These are phyloP conservation scores for Coffea canephora DNA, from an alignment of 257 asterid species.

Conservation along the genomic window DNA sequence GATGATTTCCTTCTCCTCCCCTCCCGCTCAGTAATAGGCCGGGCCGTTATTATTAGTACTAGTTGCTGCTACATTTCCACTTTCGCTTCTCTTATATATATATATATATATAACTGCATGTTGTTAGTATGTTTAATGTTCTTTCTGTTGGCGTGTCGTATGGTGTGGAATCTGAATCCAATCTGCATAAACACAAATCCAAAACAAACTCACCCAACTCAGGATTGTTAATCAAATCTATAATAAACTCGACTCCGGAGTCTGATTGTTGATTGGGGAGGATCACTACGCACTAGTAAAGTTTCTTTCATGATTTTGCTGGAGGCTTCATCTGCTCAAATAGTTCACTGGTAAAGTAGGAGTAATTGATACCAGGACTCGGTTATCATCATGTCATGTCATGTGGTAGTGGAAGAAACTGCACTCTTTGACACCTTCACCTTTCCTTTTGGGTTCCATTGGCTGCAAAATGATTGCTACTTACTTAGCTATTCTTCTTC, in stretches of 20 bases:
- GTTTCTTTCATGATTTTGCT: background rate
- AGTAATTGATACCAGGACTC: background rate
- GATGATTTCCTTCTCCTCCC: no score
- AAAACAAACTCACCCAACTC: background rate
- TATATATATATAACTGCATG: no score
- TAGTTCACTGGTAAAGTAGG: background rate
- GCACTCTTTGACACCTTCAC: background rate
- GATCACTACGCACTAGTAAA: no score
- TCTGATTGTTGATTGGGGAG: no score
- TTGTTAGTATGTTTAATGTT: no score
- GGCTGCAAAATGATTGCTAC: background rate
- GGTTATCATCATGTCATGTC: no score
- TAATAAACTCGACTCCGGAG: no score
- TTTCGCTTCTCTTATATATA: no score
- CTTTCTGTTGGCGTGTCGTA: background rate
- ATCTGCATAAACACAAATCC: background rate
- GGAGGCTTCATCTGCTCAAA: background rate
- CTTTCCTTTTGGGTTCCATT: background rate
- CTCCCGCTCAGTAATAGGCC: no score
- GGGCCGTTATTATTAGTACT: no score
- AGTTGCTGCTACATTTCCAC: no score
- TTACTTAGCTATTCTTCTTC: background rate
- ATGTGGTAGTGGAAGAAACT: background rate
- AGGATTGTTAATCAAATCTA: background rate
- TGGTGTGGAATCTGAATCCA: no score